Base-by-base conservation (phyloP, 2,329 filamentous ascomycete species). In the Lasiodiplodia gonubiensis region DNA sequence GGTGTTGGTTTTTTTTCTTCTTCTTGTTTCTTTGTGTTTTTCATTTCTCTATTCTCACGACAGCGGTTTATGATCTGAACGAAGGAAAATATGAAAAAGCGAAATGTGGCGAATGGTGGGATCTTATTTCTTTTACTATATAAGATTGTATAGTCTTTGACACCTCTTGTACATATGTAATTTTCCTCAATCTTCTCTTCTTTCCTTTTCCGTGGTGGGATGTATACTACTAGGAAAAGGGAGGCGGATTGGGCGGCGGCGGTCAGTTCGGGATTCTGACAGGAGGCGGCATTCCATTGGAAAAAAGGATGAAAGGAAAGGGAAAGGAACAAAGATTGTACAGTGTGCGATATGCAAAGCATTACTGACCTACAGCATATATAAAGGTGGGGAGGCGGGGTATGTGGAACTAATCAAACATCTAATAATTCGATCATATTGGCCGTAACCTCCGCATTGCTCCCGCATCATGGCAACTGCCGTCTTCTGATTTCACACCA, bases 11-110 rank as follows among this genome's bases (percentile, higher is more conserved):
- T 18, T 14, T 39, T 16, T 39, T 39, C 10, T 3, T 16, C 3
- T 39, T 39, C 10, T 10, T 46, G 10, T 16, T 42, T 16, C 1
- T 46, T 46, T 46, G 42, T 46, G 8, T n/a, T n/a, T 46, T 46
- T 8, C 12, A 11, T 21, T 11, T 46, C 42, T 46, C 39, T 46
- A 10, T 39, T 54, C 27, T 54, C 23, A 54, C 51, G 51, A 54
- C 51, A 54, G 51, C 51, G 51, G 51, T 54, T 30, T 54, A 54
- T 27, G 51, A 54, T 33, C 10, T 54, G 51, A 52, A 54, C 27
- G 51, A 33, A 33, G 27, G 27, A 54, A 30, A 30, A n/a, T n/a
- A 30, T n/a, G 25, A 30, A n/a, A 54, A 30, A 30, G 51, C 25
- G 51, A 11, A 54, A 54, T n/a, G 16, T 33, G 27, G 37, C 37